A percentile compares a stretch with the other conserved stretches of the same genome.
Conservation (phyloP, 2,329 filamentous ascomycete species). For the Basipetospora sp. region DNA sequence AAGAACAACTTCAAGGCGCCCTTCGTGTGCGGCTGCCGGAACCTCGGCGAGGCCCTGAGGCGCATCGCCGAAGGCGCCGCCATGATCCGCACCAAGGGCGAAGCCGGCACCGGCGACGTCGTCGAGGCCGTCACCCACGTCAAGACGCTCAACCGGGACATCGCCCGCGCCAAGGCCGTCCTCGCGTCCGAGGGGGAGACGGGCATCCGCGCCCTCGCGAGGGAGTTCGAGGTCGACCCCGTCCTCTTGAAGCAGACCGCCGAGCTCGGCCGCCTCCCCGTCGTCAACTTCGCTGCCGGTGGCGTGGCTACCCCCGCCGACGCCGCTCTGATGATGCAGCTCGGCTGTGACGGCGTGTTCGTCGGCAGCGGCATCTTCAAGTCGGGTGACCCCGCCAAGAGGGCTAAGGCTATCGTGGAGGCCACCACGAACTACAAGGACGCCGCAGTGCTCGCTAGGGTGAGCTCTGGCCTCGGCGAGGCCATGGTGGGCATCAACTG, state of each 20-base stretch:
- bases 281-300: slow-evolving; percentile 97
- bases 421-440: slow-evolving; percentile 86
- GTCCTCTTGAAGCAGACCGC: slow-evolving; percentile 74
- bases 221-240: slow-evolving; percentile 66
- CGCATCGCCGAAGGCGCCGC: slow-evolving; percentile 86
- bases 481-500: slow-evolving; percentile 96
- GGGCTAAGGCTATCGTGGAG: slow-evolving; percentile 86
- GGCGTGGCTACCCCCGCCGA: slow-evolving; percentile 98
- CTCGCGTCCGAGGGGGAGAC: slow-evolving; percentile 39
- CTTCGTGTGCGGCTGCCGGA: slow-evolving; percentile 92
- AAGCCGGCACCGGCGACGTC: slow-evolving; percentile 92
- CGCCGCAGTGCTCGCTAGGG: slow-evolving; percentile 69
- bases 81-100: slow-evolving; percentile 98
- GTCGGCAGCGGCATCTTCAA: slow-evolving; percentile 97
- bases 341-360: slow-evolving; percentile 95
- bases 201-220: slow-evolving; percentile 55
- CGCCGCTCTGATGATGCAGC: slow-evolving; percentile 93
- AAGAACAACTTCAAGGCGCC: slow-evolving; percentile 71
- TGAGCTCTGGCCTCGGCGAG: slow-evolving; percentile 81
- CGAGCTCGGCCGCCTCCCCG: slow-evolving; percentile 72
- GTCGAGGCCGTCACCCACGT: slow-evolving; percentile 95
- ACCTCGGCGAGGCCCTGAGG: slow-evolving; percentile 82
- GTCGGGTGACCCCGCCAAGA: slow-evolving; percentile 74
- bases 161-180: slow-evolving; percentile 64
- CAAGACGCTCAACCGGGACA: slow-evolving; percentile 74